A percentile compares a stretch with the other conserved stretches of the same genome.
These are phyloP conservation scores for Mycena rosella DNA, from an alignment of 768 basidiomycete species.

Conservation along the genomic window DNA sequence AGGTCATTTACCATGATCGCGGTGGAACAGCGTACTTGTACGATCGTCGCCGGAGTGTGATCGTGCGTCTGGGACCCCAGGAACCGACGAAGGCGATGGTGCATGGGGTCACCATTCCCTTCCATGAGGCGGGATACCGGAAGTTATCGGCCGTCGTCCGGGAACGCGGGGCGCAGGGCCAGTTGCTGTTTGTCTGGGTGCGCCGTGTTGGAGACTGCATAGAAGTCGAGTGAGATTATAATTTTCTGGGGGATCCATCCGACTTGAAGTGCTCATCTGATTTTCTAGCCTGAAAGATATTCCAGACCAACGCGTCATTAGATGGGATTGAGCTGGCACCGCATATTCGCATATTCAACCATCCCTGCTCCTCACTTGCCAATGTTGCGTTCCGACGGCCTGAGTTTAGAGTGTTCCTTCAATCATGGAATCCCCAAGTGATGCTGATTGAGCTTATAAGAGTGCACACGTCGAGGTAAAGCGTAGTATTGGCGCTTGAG, in stretches of 20 bases:
- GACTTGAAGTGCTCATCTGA: too few species aligned
- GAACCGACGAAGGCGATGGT: conserved; percentile 26
- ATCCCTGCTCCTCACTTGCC: too few species aligned
- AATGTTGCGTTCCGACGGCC: too few species aligned
- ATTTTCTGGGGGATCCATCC: neutral
- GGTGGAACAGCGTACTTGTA: conserved; percentile 27
- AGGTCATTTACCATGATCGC: conserved; percentile 24
- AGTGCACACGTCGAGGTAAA: too few species aligned
- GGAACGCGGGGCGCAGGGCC: conserved; percentile 29
- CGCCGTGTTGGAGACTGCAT: conserved; percentile 39
- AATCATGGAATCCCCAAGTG: too few species aligned
- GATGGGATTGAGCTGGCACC: conserved; percentile 30
- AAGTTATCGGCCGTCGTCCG: conserved; percentile 25
- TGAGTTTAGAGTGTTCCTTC: too few species aligned
- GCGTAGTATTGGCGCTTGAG: too few species aligned
- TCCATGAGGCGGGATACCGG: conserved; percentile 34
- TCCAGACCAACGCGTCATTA: conserved; percentile 29
- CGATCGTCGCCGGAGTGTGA: conserved; percentile 35
- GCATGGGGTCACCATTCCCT: conserved; percentile 31
- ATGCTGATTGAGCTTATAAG: too few species aligned
- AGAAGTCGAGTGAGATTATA: conserved; percentile 37
- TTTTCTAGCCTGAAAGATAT: conserved; percentile 37
- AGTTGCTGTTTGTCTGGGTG: conserved; percentile 33
- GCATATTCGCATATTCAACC: too few species aligned
- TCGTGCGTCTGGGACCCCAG: conserved; percentile 31